These are phyloP conservation scores for Phytophthora colocasiae DNA, from an alignment of 352 stramenopile species.

Conservation along the genomic window DNA sequence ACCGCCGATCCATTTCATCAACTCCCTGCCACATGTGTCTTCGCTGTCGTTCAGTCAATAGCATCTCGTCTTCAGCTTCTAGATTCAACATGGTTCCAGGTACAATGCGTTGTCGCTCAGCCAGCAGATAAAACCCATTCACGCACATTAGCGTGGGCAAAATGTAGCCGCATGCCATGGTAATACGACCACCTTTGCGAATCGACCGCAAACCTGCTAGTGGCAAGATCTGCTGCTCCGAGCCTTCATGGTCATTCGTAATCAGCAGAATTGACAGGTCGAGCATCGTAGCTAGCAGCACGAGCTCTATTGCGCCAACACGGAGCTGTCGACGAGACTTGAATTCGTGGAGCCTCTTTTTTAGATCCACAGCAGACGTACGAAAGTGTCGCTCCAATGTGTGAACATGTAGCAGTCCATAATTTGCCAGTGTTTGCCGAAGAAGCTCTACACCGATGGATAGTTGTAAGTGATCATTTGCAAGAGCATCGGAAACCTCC, in stretches of 20 bases:
- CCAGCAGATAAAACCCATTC: conserved; percentile 75
- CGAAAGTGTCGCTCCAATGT: conserved; percentile 60
- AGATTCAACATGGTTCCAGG: conserved; percentile 5
- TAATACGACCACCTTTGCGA: conserved; percentile 55
- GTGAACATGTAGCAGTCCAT: conserved; percentile 73
- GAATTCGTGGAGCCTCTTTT: conserved; percentile 82
- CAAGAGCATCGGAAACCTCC: conserved; percentile 27
- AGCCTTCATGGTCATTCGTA: conserved; percentile 83
- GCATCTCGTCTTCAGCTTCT: conserved; percentile 21
- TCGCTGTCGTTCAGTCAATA: conserved; percentile 25
- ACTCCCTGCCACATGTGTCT: conserved; percentile 72
- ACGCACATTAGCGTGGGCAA: conserved; percentile 73
- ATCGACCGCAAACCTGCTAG: conserved; percentile 58
- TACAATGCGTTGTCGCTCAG: conserved; percentile 29
- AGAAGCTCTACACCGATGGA: conserved; percentile 56
- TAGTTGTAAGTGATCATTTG: conserved; percentile 40
- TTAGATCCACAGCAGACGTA: conserved; percentile 69
- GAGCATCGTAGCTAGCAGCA: conserved; percentile 78
- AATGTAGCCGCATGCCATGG: conserved; percentile 76
- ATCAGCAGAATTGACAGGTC: conserved; percentile 77
- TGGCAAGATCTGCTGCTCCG: conserved; percentile 67
- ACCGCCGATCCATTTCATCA: conserved; percentile 76
- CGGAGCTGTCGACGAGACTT: conserved; percentile 65
- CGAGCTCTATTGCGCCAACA: conserved; percentile 71
- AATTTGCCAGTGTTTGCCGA: conserved; percentile 72